Percentiles rank a stretch among this genome's conserved stretches.
Conservation (phyloP, 1,284 basidiomycete species). For the Xanthoconium separans region DNA sequence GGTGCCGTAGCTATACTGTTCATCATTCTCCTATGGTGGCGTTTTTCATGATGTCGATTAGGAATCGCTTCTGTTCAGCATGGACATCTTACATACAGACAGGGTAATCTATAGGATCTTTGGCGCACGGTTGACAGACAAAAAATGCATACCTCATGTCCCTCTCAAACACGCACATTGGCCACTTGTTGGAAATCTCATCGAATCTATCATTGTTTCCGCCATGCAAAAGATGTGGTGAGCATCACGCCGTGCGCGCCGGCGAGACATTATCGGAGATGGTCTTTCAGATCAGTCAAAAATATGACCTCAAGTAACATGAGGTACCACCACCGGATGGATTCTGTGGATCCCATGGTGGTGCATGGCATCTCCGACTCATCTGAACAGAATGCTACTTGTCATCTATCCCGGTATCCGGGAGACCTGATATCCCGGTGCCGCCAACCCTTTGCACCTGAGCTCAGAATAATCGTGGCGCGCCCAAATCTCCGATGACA, state of each 20-base stretch:
- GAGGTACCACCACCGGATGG: not conserved
- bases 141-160: not conserved
- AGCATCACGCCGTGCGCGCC: not conserved
- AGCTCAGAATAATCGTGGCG: not conserved
- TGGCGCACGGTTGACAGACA: not conserved
- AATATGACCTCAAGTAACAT: not conserved
- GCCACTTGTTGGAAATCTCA: not conserved
- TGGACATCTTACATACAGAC: slow-evolving; percentile 22
- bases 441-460: no score
- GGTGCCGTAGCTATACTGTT: slow-evolving; percentile 79
- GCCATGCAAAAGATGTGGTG: not conserved
- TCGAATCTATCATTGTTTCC: not conserved
- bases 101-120: slow-evolving; percentile 30
- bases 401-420: no score
- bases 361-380: not conserved
- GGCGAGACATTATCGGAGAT: not conserved
- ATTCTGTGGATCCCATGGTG: not conserved
- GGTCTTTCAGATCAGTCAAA: not conserved
- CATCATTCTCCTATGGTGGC: slow-evolving; percentile 90
- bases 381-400: no score
- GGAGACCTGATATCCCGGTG: not conserved
- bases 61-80: slow-evolving; percentile 10
- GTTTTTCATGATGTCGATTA: slow-evolving; percentile 57
- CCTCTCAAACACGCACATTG: not conserved
- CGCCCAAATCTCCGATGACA: not conserved